phyloP scores from a whole-genome alignment of 2,329 filamentous ascomycete species.

The Microcyclospora pomicola region DNA sequence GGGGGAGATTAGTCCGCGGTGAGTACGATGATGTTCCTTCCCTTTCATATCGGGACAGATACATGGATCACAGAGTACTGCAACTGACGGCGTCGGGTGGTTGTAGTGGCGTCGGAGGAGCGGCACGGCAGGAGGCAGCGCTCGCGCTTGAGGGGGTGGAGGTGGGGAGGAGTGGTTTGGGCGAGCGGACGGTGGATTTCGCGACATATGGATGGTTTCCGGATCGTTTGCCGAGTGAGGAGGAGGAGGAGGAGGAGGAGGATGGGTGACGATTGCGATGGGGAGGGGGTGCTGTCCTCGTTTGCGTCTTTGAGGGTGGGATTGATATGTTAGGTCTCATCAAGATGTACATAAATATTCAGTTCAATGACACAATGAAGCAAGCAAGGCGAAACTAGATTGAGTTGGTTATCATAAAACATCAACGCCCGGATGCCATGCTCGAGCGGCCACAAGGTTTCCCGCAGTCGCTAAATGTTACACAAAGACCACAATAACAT shows the following conservation, averaged over 20 bases:
- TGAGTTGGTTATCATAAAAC: no score
- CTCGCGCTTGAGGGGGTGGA: slow-evolving; percentile 35
- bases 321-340: no score
- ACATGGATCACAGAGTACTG: not conserved
- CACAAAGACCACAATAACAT: no score
- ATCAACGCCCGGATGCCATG: no score
- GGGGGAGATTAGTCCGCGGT: slow-evolving; percentile 77
- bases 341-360: no score
- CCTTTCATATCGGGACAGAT: not conserved
- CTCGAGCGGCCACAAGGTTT: no score
- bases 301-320: no score
- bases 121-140: slow-evolving; percentile 33
- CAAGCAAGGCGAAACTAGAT: no score
- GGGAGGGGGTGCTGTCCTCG: no score
- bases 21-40: slow-evolving; percentile 11
- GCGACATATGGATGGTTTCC: slow-evolving; percentile 37
- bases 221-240: slow-evolving; percentile 19
- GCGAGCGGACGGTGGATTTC: slow-evolving; percentile 35
- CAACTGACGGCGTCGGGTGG: not conserved
- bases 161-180: slow-evolving; percentile 31
- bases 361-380: no score
- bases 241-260: slow-evolving; percentile 11
- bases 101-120: slow-evolving; percentile 27
- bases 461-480: no score
- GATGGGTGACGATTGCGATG: not conserved